phyloP scores from a whole-genome alignment of 1,139 yeast genomes.

The Pichia inconspicua region DNA sequence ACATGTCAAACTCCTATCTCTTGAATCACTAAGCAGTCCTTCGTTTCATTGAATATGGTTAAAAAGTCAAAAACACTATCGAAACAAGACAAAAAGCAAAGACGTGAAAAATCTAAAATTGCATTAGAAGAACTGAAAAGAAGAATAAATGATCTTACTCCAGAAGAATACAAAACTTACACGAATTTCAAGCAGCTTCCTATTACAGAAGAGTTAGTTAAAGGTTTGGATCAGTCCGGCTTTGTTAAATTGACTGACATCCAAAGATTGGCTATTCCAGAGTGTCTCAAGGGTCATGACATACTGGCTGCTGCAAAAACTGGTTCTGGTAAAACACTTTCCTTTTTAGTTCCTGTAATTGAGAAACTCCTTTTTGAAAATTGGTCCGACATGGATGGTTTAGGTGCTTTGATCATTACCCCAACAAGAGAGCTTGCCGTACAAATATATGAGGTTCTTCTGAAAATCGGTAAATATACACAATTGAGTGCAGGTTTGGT shows the following conservation, averaged over 20 bases:
- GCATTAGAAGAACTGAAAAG: slow-evolving; percentile 39
- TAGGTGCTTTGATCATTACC: slow-evolving; percentile 85
- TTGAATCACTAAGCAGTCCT: neutral
- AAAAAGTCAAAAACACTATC: slow-evolving; percentile 32
- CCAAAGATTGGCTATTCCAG: slow-evolving; percentile 72
- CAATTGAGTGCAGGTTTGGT: slow-evolving; percentile 89
- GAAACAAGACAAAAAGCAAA: slow-evolving; percentile 34
- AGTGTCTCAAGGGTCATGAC: slow-evolving; percentile 74
- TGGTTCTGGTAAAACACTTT: slow-evolving; percentile 94
- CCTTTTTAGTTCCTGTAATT: slow-evolving; percentile 79
- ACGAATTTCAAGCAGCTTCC: slow-evolving; percentile 55
- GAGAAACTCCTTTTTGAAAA: slow-evolving; percentile 63
- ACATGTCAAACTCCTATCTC: neutral
- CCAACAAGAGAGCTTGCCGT: slow-evolving; percentile 94
- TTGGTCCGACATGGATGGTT: slow-evolving; percentile 86
- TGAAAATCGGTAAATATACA: slow-evolving; percentile 74
- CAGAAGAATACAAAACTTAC: slow-evolving; percentile 22
- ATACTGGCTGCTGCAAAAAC: slow-evolving; percentile 90
- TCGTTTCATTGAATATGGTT: slow-evolving; percentile 28
- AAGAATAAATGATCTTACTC: slow-evolving; percentile 45
- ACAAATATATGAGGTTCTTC: slow-evolving; percentile 85
- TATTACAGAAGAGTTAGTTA: slow-evolving; percentile 52
- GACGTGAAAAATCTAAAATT: slow-evolving; percentile 37
- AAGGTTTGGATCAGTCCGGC: slow-evolving; percentile 66
- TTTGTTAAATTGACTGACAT: slow-evolving; percentile 78